Conservation (phyloP, 345 rosid genomes). For the Eucalyptus curtisii region DNA sequence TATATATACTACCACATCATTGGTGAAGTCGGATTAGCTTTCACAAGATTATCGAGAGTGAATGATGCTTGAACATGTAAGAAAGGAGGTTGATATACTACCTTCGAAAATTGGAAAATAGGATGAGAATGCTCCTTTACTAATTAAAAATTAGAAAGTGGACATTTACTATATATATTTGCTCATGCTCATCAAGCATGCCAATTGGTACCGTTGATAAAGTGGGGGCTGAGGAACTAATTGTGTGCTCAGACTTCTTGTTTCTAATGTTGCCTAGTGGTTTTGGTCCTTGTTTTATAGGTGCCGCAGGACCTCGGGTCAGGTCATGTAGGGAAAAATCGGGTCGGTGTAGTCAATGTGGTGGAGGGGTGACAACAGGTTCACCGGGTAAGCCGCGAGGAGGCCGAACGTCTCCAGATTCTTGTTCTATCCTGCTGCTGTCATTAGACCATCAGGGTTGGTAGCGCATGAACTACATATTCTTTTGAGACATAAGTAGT, state of each 20-base stretch:
- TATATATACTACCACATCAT: neutral
- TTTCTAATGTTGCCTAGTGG: neutral
- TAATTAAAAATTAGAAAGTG: neutral
- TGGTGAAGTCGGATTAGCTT: neutral
- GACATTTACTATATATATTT: neutral
- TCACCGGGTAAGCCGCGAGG: conserved; percentile 49
- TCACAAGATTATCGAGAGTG: neutral
- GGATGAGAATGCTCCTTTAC: neutral
- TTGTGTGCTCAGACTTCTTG: neutral
- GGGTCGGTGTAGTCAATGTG: conserved; percentile 48
- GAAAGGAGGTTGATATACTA: neutral
- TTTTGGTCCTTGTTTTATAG: neutral
- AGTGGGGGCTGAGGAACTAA: neutral
- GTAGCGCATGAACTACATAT: too few relatives aligned
- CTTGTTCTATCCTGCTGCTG: accelerated
- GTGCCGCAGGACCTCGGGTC: conserved; percentile 23
- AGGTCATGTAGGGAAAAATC: conserved; percentile 65
- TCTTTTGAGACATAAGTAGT: too few relatives aligned
- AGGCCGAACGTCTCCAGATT: conserved; percentile 13
- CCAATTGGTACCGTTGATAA: neutral
- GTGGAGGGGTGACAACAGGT: conserved; percentile 67
- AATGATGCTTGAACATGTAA: neutral
- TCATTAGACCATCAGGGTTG: too few relatives aligned
- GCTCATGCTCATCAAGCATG: neutral
- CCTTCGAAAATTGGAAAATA: neutral